Base-by-base conservation (phyloP, 352 stramenopile species). In the Phytopythium delawarense region DNA sequence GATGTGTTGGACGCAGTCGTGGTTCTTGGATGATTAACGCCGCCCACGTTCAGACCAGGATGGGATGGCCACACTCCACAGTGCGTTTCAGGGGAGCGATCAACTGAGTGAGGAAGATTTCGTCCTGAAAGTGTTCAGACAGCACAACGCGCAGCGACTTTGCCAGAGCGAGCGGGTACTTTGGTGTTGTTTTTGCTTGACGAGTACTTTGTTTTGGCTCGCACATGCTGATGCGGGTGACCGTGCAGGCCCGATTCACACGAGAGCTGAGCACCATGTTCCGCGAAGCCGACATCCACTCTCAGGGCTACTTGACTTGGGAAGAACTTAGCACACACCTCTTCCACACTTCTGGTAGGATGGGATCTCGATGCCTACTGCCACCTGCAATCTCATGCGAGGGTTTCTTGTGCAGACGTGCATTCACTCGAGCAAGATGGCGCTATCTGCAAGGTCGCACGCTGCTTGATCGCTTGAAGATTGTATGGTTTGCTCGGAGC, bases 301-400 rank as follows among this genome's bases (percentile, higher is more conserved):
- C 64, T 2, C 44, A 57, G 30, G 69, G 65, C 2, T 45, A 61
- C 6, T 57, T 86, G 15, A 78, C 63, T 1, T 88, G 76, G 76
- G 65, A 68, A 4, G 67, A 77, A n/a, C 81, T 88, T 45, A 77
- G 70, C 59, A 67, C 57, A 7, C 77, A 76, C n/a, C 65, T 84
- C 35, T 72, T 73, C 8, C 75, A 79, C 25, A 62, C 67, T 7
- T 65, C 66, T 57, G 76, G 76, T 86, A 59, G 20, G 56, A 0
- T 45, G 18, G 13, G 16, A 45, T 58, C 32, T 46, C 5, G 7
- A 2, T 13, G 34, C 20, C 30, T 32, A 12, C 16, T 11, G 13
- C 7, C 9, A 37, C 16, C 21, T 37, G 48, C 30, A 13, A 35
- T 51, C 45, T 51, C 12, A 32, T n/a, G 2, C 9, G 1, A n/a